These are phyloP conservation scores for Fagopyrum esculentum DNA, from an alignment of 148 eudicot genomes.

Conservation along the genomic window DNA sequence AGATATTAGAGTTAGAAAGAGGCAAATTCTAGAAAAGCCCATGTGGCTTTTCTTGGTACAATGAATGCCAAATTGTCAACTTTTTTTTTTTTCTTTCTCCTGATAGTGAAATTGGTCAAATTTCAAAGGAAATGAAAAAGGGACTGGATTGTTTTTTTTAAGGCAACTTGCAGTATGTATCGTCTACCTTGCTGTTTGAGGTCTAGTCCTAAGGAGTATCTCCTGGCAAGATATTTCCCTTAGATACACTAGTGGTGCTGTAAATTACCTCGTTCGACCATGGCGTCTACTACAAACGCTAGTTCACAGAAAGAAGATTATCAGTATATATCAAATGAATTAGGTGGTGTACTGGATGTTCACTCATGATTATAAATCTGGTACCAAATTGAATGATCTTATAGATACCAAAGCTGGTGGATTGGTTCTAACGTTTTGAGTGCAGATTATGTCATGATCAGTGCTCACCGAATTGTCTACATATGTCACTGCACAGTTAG, in stretches of 20 bases:
- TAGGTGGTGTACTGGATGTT: not conserved
- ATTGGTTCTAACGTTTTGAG: not conserved
- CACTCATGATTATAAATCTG: not conserved
- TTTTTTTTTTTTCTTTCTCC: not conserved
- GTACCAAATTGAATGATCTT: not conserved
- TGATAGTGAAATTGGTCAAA: not conserved
- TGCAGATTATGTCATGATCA: not conserved
- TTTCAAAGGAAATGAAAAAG: not conserved
- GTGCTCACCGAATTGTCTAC: not conserved
- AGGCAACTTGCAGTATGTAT: no score
- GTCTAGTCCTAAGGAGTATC: no score
- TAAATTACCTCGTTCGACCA: not conserved
- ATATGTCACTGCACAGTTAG: not conserved
- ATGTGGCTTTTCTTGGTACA: not conserved
- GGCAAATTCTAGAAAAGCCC: not conserved
- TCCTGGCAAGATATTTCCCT: no score
- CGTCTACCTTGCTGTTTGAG: no score
- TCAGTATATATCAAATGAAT: not conserved
- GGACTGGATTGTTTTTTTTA: no score
- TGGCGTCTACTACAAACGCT: not conserved
- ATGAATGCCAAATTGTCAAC: not conserved
- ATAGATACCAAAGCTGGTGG: not conserved
- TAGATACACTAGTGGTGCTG: not conserved
- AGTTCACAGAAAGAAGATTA: not conserved
- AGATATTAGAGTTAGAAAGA: not conserved